Evolutionary conservation across 1,139 yeast genomes (phyloP), one percentile per base, ranked within the genome.

Genomic region (Pichia sp.): DNA sequence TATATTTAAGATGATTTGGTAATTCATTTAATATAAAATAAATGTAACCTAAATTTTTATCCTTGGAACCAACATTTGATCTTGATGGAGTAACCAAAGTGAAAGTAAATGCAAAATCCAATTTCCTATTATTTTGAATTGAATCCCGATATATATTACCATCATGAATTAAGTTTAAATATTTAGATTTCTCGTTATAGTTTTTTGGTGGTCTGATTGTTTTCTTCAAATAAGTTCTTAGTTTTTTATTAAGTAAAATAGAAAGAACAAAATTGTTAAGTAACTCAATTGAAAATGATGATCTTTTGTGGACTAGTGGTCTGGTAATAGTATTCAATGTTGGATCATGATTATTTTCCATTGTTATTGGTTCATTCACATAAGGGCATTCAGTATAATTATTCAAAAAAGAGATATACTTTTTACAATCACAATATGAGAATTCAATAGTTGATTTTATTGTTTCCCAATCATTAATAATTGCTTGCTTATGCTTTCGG

Each of bases 51-150:
- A 37, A 32, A 30, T 39, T 40, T n/a, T 27, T 23, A 20, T 37
- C 32, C 3, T 41, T 35, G 6, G 25, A 1, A 22, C 40, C 40
- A 16, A 12, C 6, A n/a, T 18, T 30, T 16, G 3, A 8, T 4
- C 30, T 39, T 7, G 30, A 25, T 9, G 44, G 39, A 3, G 47
- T 36, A 18, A 45, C 20, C 25, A 50, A 18, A n/a, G 51, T 44
- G 11, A 50, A 47, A 7, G 53, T 50, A 11, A 50, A 47, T 1
- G 40, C 44, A 40, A 50, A 50, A 45, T 50, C 53, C n/a, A 50
- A 18, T 18, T 44, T 40, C 24, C 18, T 32, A 9, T 20, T 18
- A 40, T 30, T 36, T 8, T 38, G 15, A 7, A 44, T 27, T 2
- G 30, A 1, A 4, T 50, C 44, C 7, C 38, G 38, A 30, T 50